Percentiles rank a stretch among this genome's conserved stretches.
Evolutionary conservation across 164 flowering plant genomes (phyloP).

Genomic region (Vitis labrusca): DNA sequence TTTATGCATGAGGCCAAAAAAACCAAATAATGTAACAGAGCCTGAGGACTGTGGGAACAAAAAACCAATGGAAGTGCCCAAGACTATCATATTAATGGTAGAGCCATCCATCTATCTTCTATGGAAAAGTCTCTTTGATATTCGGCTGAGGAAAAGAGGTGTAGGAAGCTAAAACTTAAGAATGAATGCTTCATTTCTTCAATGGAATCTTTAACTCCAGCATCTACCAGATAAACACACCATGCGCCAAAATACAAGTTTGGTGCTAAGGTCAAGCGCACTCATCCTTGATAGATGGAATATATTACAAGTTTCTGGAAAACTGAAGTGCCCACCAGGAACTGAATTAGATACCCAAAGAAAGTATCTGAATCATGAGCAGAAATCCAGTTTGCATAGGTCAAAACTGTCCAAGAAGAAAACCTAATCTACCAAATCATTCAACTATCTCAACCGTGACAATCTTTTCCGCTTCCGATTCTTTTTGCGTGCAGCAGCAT

Average conservation of each 20-base stretch:
- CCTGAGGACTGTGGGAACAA: neutral
- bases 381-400: conserved; percentile 7
- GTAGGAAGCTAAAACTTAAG: neutral
- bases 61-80: no score
- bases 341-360: neutral
- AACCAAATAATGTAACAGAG: neutral
- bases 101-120: neutral
- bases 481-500: conserved; percentile 25
- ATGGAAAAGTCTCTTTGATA: neutral
- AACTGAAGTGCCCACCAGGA: neutral
- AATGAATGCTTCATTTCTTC: neutral
- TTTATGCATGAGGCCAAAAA: neutral
- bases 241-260: neutral
- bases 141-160: neutral
- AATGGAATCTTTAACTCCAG: neutral
- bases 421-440: no score
- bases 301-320: neutral
- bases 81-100: no score
- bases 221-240: neutral
- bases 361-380: neutral
- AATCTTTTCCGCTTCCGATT: conserved; percentile 65
- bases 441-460: conserved; percentile 34
- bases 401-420: neutral
- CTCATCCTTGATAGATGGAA: neutral
- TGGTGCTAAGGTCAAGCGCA: neutral